Conservation (phyloP, 2,329 filamentous ascomycete genomes). For the Calonectria henricotiae region DNA sequence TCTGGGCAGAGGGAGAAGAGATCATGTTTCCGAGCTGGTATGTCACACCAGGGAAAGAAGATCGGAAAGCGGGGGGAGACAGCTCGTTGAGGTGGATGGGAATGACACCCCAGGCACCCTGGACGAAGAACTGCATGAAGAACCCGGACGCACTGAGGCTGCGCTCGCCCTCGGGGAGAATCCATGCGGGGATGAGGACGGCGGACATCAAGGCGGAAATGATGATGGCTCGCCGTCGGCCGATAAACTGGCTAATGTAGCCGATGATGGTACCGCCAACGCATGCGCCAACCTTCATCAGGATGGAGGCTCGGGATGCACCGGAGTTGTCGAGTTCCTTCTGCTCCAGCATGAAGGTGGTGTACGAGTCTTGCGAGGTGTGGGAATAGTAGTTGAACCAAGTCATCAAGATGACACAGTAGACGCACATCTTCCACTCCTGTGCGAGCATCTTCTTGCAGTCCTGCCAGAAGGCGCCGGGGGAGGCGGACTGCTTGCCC, state of each 20-base stretch:
- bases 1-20: slow-evolving; percentile 81
- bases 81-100: slow-evolving; percentile 84
- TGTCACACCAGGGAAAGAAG: slow-evolving; percentile 79
- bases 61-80: slow-evolving; percentile 79
- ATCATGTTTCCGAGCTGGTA: slow-evolving; percentile 86
- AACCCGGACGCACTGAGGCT: slow-evolving; percentile 77
- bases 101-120: slow-evolving; percentile 78
- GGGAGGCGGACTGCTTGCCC: slow-evolving; percentile 66
- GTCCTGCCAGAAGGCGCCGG: slow-evolving; percentile 77
- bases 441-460: slow-evolving; percentile 77
- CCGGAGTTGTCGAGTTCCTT: slow-evolving; percentile 78
- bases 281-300: slow-evolving; percentile 86
- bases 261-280: slow-evolving; percentile 82
- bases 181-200: slow-evolving; percentile 79
- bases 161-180: slow-evolving; percentile 74
- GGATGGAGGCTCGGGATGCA: slow-evolving; percentile 82
- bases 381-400: slow-evolving; percentile 85
- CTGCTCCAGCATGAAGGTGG: slow-evolving; percentile 83
- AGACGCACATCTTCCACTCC: slow-evolving; percentile 85
- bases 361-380: slow-evolving; percentile 86
- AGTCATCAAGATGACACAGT: slow-evolving; percentile 85
- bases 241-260: slow-evolving; percentile 83
- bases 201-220: slow-evolving; percentile 73
- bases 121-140: slow-evolving; percentile 79
- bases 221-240: slow-evolving; percentile 80